A percentile compares a stretch with the other conserved stretches of the same genome.
phyloP scores from a whole-genome alignment of 179 eudicot genomes.

The Dionaea muscipula region DNA sequence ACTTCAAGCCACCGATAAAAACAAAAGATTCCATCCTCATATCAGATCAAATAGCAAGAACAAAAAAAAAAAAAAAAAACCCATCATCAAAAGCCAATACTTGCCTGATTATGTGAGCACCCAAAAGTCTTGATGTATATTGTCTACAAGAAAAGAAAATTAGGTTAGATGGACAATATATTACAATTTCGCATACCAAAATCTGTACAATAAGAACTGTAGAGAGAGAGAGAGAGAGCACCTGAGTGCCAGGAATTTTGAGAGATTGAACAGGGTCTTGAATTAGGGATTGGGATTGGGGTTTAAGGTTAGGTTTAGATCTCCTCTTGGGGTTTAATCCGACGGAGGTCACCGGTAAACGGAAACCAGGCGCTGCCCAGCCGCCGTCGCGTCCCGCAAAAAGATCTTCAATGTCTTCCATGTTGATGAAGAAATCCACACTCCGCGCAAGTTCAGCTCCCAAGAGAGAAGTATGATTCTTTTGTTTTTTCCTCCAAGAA shows the following conservation, averaged over 20 bases:
- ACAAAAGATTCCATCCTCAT: no score
- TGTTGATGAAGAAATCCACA: constrained; percentile 14
- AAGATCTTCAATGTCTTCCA: constrained; percentile 96
- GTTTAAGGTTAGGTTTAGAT: constrained; percentile 12
- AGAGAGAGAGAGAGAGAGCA: constrained; percentile 9
- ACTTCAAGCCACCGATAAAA: no score
- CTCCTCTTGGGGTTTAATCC: constrained; percentile 55
- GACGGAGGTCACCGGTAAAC: constrained; percentile 51
- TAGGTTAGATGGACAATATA: neutral
- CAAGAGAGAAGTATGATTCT: no score
- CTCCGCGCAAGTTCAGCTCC: no score
- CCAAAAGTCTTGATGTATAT: constrained; percentile 88
- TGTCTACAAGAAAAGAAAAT: constrained; percentile 33
- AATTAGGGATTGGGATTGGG: constrained; percentile 14
- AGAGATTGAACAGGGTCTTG: constrained; percentile 41
- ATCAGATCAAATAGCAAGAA: no score
- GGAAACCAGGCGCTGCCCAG: constrained; percentile 66
- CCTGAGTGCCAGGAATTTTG: constrained; percentile 96
- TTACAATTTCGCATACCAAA: no score
- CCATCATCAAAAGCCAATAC: neutral
- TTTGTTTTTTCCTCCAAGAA: no score
- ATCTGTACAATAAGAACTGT: neutral
- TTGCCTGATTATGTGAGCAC: constrained; percentile 92
- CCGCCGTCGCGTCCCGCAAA: constrained; percentile 51
- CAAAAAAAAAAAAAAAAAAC: no score